Conservation (phyloP, 2,329 filamentous ascomycete species). For the Ceratocystiopsis minuta region DNA sequence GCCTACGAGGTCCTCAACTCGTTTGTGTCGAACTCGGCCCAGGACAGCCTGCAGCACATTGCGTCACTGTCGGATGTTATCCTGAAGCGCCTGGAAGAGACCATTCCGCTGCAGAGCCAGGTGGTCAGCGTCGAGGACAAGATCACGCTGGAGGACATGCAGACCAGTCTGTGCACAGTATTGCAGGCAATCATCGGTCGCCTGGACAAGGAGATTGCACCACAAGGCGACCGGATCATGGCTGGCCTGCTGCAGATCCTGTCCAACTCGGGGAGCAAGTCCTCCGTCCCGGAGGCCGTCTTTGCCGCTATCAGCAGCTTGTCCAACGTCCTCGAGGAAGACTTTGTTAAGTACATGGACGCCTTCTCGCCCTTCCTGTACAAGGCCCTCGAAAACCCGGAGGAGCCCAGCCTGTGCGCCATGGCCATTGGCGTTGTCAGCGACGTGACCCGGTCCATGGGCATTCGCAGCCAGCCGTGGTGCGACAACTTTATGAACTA, state of each 20-base stretch:
- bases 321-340: conserved; percentile 76
- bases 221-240: conserved; percentile 90
- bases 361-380: conserved; percentile 83
- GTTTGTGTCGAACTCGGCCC: conserved; percentile 80
- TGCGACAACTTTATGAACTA: conserved; percentile 99
- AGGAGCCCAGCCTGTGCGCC: conserved; percentile 82
- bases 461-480: conserved; percentile 79
- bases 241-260: conserved; percentile 68
- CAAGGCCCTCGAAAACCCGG: conserved; percentile 86
- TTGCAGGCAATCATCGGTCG: conserved; percentile 81
- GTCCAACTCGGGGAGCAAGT: conserved; percentile 60
- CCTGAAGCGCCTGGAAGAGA: conserved; percentile 78
- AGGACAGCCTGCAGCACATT: conserved; percentile 65
- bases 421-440: conserved; percentile 96
- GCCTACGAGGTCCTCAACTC: conserved; percentile 94
- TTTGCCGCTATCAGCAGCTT: conserved; percentile 88
- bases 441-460: conserved; percentile 83
- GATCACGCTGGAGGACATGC: conserved; percentile 92
- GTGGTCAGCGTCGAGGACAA: conserved; percentile 94
- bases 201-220: conserved; percentile 76
- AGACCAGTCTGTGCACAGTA: conserved; percentile 84
- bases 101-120: conserved; percentile 73
- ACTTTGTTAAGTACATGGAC: conserved; percentile 96
- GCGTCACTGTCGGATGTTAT: conserved; percentile 74
- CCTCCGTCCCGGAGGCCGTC: conserved; percentile 81